phyloP scores from a whole-genome alignment of 805 yeast species.

The Yamadazyma ubonensis region DNA sequence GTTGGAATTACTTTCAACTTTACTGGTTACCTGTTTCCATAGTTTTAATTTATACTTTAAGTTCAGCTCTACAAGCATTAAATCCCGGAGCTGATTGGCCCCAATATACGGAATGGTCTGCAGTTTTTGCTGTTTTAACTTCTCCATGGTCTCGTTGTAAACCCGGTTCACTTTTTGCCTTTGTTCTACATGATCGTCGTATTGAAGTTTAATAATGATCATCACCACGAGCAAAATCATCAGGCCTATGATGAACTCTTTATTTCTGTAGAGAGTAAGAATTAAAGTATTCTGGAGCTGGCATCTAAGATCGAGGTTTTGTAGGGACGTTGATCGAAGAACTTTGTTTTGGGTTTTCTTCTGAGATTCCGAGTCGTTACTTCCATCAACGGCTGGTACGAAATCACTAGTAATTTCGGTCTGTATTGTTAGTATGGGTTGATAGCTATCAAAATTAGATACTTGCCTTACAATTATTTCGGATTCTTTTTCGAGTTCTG shows the following conservation, averaged over 20 bases:
- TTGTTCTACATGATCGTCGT: conserved; percentile 36
- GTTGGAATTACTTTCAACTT: conserved; percentile 65
- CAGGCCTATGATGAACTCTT: conserved; percentile 20
- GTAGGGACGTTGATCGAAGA: conserved; percentile 74
- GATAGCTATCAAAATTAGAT: conserved; percentile 21
- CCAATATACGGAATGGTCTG: conserved; percentile 47
- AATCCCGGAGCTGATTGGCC: conserved; percentile 70
- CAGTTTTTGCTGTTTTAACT: conserved; percentile 44
- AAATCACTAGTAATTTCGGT: conserved; percentile 12
- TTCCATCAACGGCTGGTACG: conserved; percentile 10
- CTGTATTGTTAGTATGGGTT: conserved; percentile 28
- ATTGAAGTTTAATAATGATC: conserved; percentile 23
- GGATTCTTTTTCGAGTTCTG: conserved; percentile 62
- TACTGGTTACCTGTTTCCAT: conserved; percentile 58
- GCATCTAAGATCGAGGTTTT: conserved; percentile 58
- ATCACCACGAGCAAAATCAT: conserved; percentile 12
- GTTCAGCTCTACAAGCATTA: conserved; percentile 46
- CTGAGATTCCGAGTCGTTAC: conserved; percentile 25
- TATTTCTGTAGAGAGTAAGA: conserved; percentile 31
- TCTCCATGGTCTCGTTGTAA: conserved; percentile 47
- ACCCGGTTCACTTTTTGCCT: conserved; percentile 45
- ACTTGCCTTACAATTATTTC: conserved; percentile 81
- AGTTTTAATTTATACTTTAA: conserved; percentile 41
- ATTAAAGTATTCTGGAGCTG: conserved; percentile 53
- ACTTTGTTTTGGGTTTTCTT: conserved; percentile 44